Conservation (phyloP, 768 basidiomycete species). For the Glaciozyma martinii region DNA sequence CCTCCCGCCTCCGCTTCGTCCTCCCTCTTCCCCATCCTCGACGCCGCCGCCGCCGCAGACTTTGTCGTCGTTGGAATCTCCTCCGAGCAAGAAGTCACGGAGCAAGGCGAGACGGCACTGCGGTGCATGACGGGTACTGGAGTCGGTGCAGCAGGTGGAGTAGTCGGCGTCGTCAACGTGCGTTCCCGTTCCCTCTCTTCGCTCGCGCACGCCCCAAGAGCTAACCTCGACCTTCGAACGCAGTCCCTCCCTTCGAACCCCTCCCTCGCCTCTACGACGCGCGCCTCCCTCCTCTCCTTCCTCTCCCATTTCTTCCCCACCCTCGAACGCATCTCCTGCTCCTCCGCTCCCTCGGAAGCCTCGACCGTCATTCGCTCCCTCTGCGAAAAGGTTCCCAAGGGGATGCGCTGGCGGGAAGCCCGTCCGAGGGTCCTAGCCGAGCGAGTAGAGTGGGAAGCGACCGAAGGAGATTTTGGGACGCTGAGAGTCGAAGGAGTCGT, state of each 20-base stretch:
- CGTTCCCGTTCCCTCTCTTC: background rate
- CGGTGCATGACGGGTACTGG: constrained; percentile 85
- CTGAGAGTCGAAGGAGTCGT: constrained; percentile 74
- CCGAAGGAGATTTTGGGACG: constrained; percentile 47
- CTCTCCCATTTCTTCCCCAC: constrained; percentile 87
- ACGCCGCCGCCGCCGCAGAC: constrained; percentile 78
- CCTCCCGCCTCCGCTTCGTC: constrained; percentile 33
- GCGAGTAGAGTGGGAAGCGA: constrained; percentile 50
- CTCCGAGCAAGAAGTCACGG: constrained; percentile 66
- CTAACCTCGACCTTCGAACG: background rate
- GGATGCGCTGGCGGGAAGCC: constrained; percentile 73
- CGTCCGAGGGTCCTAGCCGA: constrained; percentile 68
- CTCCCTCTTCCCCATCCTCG: constrained; percentile 63
- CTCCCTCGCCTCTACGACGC: constrained; percentile 48
- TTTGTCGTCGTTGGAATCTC: constrained; percentile 82
- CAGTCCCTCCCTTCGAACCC: constrained; percentile 32
- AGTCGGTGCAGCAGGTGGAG: constrained; percentile 69
- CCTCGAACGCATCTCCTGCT: constrained; percentile 66
- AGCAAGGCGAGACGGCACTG: constrained; percentile 77
- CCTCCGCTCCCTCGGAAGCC: constrained; percentile 52
- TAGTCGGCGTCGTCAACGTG: constrained; percentile 39
- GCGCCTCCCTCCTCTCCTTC: constrained; percentile 87
- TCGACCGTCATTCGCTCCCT: constrained; percentile 65
- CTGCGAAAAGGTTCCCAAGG: constrained; percentile 72
- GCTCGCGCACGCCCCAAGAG: background rate